Conservation (phyloP, 169 alveolate genomes). For the Toxoplasma gondii region DNA sequence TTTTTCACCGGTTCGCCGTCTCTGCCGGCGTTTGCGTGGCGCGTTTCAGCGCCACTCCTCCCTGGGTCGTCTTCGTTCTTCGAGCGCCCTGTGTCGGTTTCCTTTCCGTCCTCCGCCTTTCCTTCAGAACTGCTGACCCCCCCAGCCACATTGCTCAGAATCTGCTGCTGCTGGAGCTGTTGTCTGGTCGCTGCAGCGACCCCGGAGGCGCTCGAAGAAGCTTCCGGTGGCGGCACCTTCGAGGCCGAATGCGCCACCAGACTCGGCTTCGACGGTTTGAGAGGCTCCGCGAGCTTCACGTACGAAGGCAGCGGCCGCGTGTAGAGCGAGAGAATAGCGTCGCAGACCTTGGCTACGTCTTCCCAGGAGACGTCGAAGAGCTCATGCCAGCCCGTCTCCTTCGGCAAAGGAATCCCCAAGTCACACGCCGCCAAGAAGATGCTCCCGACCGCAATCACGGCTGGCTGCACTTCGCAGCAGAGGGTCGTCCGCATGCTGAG, state of each 20-base stretch:
- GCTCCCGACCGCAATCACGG: conserved; percentile 79
- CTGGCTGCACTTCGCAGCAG: conserved; percentile 81
- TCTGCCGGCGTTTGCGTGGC: no score
- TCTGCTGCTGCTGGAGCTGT: no score
- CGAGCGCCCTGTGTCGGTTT: not conserved
- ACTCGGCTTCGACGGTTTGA: not conserved
- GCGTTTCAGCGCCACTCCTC: no score
- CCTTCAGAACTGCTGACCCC: not conserved
- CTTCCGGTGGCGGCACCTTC: not conserved
- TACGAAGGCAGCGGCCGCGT: conserved; percentile 54
- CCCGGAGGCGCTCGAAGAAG: not conserved
- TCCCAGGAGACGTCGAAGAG: conserved; percentile 79
- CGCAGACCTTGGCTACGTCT: conserved; percentile 77
- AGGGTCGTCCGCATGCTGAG: conserved; percentile 80
- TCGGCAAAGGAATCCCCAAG: conserved; percentile 74
- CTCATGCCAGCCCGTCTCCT: conserved; percentile 78
- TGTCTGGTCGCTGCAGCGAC: no score
- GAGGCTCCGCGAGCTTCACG: conserved; percentile 55
- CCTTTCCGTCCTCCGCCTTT: not conserved
- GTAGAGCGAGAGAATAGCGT: conserved; percentile 74
- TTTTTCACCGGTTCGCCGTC: no score
- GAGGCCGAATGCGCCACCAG: not conserved
- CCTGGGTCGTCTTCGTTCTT: no score
- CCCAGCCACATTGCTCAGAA: not conserved
- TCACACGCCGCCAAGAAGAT: conserved; percentile 79